Base-by-base conservation (phyloP, 2,329 filamentous ascomycete genomes). In the Pseudofabraea citricarpa region DNA sequence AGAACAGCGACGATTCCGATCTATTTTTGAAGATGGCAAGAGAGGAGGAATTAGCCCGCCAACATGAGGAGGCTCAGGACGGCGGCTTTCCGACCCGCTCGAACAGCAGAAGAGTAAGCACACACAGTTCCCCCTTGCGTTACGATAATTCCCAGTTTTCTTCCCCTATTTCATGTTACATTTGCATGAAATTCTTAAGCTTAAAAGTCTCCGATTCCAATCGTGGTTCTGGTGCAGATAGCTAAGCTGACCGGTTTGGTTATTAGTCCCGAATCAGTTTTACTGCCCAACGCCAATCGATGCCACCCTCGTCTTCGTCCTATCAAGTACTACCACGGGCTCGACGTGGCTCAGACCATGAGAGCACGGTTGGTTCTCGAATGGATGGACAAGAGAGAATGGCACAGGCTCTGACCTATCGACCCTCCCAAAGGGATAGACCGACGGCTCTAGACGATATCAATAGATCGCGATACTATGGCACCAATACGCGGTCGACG, bases 1-100 rank as follows among this genome's bases (percentile, higher is more conserved):
- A 53, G n/a, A 50, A 50, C 26, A 60, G 55, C 38, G 59, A 62
- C 45, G 58, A 60, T 18, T 56, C 55, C 24, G 59, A 62, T 49
- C 43, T 62, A 9, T 62, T 60, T 27, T 46, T 62, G 3, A 52
- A 53, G 32, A 56, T 57, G 20, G 59, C 59, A n/a, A 46, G 52
- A 27, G 57, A 59, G 41, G 59, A 62, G 45, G 56, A 60, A 24
- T 47, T 50, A 43, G 36, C 43, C 15, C 49, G 51, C 45, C 45
- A 50, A 37, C 41, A 44, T 24, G 40, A 26, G 29, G 47, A 47
- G 37, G 43, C 22, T 26, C 43, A 24, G 20, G 43, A 40, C 21
- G 41, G 35, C 24, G 47, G 45, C 24, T 36, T 45, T 21, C 42
- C 48, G 9, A 51, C 42, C 19, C 49, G 50, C 21, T 44, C 49